phyloP scores from a whole-genome alignment of 257 asterid genomes.

The Jacaranda copaia region DNA sequence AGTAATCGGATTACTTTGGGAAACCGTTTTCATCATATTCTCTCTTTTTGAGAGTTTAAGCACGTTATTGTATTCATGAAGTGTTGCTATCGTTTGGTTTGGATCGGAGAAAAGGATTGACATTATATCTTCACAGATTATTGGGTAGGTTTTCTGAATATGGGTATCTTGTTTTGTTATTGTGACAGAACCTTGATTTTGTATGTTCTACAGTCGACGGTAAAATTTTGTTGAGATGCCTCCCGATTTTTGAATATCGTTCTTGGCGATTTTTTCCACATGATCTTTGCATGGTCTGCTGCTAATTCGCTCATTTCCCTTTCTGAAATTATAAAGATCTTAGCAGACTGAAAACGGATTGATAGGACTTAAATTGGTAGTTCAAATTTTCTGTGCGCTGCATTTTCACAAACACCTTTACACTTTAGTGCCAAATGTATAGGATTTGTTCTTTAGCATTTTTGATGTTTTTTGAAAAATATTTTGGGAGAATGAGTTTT shows the following conservation, averaged over 20 bases:
- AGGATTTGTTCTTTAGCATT: too few species aligned
- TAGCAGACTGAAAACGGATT: conserved; percentile 47
- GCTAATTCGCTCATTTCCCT: neutral
- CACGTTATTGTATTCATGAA: neutral
- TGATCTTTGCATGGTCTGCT: neutral
- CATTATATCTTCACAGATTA: neutral
- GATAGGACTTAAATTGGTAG: conserved; percentile 73
- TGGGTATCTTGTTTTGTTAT: neutral
- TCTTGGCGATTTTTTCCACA: neutral
- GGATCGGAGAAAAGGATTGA: conserved; percentile 2
- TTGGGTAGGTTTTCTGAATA: neutral
- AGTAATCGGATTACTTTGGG: conserved; percentile 38
- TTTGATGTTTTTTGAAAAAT: too few species aligned
- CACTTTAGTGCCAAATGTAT: neutral
- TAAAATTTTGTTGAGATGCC: conserved; percentile 3
- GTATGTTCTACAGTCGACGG: neutral
- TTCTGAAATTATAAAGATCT: neutral
- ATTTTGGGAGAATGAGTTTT: too few species aligned
- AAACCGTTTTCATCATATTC: neutral
- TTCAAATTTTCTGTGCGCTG: conserved; percentile 26
- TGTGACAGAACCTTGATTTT: neutral
- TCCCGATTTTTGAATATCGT: neutral
- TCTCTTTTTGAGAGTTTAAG: neutral
- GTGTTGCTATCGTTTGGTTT: neutral
- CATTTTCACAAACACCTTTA: conserved; percentile 53